phyloP scores from a whole-genome alignment of 2,329 filamentous ascomycete species.

The Alternaria panax region DNA sequence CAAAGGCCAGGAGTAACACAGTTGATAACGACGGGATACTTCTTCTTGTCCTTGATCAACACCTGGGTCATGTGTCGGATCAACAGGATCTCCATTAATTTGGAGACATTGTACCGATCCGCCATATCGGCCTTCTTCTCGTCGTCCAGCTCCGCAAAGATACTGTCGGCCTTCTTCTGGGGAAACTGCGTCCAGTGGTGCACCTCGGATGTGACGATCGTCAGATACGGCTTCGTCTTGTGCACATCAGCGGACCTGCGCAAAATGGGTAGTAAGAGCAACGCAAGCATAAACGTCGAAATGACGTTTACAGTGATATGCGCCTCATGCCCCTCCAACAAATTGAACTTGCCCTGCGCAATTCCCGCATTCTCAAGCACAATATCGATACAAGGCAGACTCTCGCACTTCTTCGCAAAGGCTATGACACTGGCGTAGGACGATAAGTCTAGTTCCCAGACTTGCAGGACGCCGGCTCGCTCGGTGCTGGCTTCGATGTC shows the following conservation, averaged over 20 bases:
- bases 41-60: constrained; percentile 6
- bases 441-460: constrained; percentile 55
- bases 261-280: constrained; percentile 30
- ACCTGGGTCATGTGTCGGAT: constrained; percentile 24
- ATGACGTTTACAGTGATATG: constrained; percentile 47
- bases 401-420: constrained; percentile 39
- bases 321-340: constrained; percentile 31
- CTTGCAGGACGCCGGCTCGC: constrained; percentile 46
- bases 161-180: constrained; percentile 20
- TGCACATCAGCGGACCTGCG: constrained; percentile 12
- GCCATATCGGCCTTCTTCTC: constrained; percentile 12
- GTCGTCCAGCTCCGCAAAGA: constrained; percentile 32
- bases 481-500: constrained; percentile 47
- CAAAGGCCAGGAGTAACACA: constrained; percentile 38
- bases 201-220: constrained; percentile 36
- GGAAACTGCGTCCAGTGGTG: constrained; percentile 31
- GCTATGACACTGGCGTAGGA: constrained; percentile 48
- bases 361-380: constrained; percentile 49
- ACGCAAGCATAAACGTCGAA: constrained; percentile 42
- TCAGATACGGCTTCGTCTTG: constrained; percentile 13
- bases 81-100: constrained; percentile 34
- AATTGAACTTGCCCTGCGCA: constrained; percentile 25
- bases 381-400: constrained; percentile 32
- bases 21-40: constrained; percentile 33
- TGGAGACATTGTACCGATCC: constrained; percentile 29